Conservation (phyloP, 2,329 filamentous ascomycete species). For the Aureobasidium leucospermi region DNA sequence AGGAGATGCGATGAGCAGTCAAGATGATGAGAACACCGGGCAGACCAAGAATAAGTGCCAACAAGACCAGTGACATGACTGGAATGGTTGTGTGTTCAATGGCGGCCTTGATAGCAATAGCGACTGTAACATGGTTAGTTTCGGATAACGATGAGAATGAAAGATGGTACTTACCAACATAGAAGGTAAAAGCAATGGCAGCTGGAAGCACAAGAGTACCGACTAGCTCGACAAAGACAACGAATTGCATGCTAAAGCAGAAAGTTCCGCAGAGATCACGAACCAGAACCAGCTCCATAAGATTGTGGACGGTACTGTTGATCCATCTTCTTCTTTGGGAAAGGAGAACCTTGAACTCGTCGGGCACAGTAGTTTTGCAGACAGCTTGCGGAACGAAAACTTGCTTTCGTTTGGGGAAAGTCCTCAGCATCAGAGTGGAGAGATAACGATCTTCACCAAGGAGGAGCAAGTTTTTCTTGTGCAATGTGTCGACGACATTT, state of each 20-base stretch:
- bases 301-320: conserved; percentile 96
- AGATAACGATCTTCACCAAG: conserved; percentile 92
- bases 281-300: conserved; percentile 95
- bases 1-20: conserved; percentile 86
- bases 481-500: conserved; percentile 95
- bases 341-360: conserved; percentile 82
- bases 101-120: conserved; percentile 73
- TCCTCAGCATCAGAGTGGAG: conserved; percentile 95
- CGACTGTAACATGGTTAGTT: conserved; percentile 48
- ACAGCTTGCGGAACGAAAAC: conserved; percentile 97
- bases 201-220: conserved; percentile 92
- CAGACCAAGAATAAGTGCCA: conserved; percentile 86
- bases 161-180: conserved; percentile 63
- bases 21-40: conserved; percentile 86
- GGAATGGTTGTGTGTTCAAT: conserved; percentile 52
- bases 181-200: conserved; percentile 94
- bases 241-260: conserved; percentile 99
- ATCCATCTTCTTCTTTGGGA: conserved; percentile 98
- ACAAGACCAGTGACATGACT: conserved; percentile 80
- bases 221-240: conserved; percentile 89
- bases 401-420: conserved; percentile 97
- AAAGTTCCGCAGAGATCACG: conserved; percentile 96
- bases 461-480: conserved; percentile 92
- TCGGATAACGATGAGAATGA: conserved; percentile 18
- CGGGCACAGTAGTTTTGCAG: conserved; percentile 96